These are phyloP conservation scores for Canariomyces notabilis DNA, from an alignment of 2,329 filamentous ascomycete genomes.

Conservation along the genomic window DNA sequence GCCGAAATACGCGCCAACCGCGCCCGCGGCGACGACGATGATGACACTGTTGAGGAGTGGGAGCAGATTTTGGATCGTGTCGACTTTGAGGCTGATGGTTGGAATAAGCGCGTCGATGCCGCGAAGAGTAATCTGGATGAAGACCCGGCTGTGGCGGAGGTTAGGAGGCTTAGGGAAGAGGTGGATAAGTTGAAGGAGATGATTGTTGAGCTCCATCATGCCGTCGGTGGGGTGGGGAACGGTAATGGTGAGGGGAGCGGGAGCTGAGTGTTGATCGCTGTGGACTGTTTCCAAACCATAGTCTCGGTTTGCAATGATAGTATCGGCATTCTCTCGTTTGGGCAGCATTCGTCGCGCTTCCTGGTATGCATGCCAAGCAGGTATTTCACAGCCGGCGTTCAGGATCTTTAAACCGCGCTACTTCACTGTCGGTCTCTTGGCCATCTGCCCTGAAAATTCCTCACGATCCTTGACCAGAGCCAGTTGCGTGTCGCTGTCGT, in stretches of 20 bases:
- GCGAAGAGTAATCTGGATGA: slow-evolving; percentile 77
- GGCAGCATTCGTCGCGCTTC: too few species aligned
- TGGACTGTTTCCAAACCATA: too few species aligned
- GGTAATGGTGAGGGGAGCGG: slow-evolving; percentile 4
- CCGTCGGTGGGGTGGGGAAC: slow-evolving; percentile 14
- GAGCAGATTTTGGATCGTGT: slow-evolving; percentile 70
- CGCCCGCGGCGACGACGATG: slow-evolving; percentile 76
- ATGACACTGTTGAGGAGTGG: slow-evolving; percentile 88
- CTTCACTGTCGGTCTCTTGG: too few species aligned
- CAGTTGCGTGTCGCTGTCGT: too few species aligned
- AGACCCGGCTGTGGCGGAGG: slow-evolving; percentile 69
- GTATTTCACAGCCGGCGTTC: too few species aligned
- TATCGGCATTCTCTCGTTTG: background rate
- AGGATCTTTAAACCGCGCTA: too few species aligned
- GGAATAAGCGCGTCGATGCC: slow-evolving; percentile 73
- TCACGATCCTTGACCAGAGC: too few species aligned
- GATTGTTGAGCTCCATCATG: slow-evolving; percentile 31
- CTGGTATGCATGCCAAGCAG: too few species aligned
- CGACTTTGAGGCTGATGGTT: slow-evolving; percentile 79
- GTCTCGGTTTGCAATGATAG: too few species aligned
- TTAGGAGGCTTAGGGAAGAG: slow-evolving; percentile 53
- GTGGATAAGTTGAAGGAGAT: slow-evolving; percentile 52
- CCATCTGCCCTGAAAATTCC: too few species aligned
- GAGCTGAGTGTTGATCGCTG: background rate
- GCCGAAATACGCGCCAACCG: slow-evolving; percentile 67